Evolutionary conservation across 108 stramenopile species (phyloP), one percentile per base, ranked within the genome.

Genomic region (Nitzschia sp.): DNA sequence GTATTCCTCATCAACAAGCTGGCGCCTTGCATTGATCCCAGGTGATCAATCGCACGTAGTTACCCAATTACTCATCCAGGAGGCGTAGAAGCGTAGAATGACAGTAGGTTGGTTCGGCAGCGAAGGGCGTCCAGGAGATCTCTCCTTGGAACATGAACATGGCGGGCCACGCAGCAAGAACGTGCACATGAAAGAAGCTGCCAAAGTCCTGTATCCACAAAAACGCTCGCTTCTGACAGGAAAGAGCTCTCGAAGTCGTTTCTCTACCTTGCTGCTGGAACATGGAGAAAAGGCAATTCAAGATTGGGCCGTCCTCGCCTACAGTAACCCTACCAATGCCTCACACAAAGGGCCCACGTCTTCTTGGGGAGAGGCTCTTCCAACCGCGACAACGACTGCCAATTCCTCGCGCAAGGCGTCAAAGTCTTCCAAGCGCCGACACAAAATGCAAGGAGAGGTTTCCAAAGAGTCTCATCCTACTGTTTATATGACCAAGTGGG

Each of bases 231-330:
- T 40, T 53, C 24, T 50, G 38, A 21, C 8, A 10, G 38, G 37
- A 43, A 48, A 29, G 48, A 29, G 21, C 22, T 51, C 38, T 24
- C 48, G 41, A 19, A 70, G 61, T 58, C 86, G 92, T 26, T 93
- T 93, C 65, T 85, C 85, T 9, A 73, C 67, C 29, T 74, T 93
- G 41, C 43, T 93, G 39, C 56, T 93, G 25, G 92, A 93, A 57
- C 84, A 90, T 64, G 92, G 92, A 55, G 92, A 93, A 65, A 76
- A 79, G 48, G 68, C 81, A 22, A 59, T 93, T 15, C 87, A 91
- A 67, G 89, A 93, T 77, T 93, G 92, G 92, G 89, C 89, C 9
- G 92, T 90, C 22, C 63, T 79, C 38, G 88, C 88, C 17, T 80
- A 78, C 43, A 68, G 72, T 12, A 34, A 51, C 8, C 79, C 83